Evolutionary conservation across 2,329 filamentous ascomycete genomes (phyloP), one percentile per base, ranked within the genome.

Genomic region (Rachicladosporium sp.): DNA sequence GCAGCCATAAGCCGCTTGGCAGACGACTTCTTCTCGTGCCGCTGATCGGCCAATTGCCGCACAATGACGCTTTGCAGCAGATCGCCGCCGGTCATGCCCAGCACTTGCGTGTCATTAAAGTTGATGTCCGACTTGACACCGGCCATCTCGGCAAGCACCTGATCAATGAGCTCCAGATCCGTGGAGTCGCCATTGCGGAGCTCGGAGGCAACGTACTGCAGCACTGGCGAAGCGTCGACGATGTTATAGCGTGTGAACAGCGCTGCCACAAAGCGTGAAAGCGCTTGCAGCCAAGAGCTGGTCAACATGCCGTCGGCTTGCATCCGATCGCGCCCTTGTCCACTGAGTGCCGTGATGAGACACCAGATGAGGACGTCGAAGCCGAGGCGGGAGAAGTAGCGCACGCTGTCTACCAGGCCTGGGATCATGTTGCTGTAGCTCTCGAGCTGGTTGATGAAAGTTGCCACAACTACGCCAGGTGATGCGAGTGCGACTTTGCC

Each of bases 361-460:
- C 86, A 85, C 87, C 89, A 98, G 3, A 86, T 84, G 33, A 98
- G 69, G 27, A 94, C 84, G 59, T 98, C 91, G 57, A 94, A 94
- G 0, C 85, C 89, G 30, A 98, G 67, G 40, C 84, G 79, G 1
- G 89, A 94, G 51, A 96, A 95, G 58, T 95, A 95, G 52, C 85
- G 81, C 31, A 85, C 87, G 54, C 88, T 95, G 57, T 95, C 87
- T 10, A 96, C 88, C 45, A 98, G 85, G 4, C 86, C 85, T 45
- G 94, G 85, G 41, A 94, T 94, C 44, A 98, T 73, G 56, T 96
- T 98, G 56, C 82, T 83, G 58, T 98, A 98, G 0, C 82, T 80
- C 60, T 98, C 88, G 43, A 95, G 85, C 59, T 95, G 88, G 46
- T 80, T 80, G 43, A 98, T 76, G 5, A 88, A 86, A 41, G 89